These are phyloP conservation scores for Achaetomium macrosporum DNA, from an alignment of 2,329 filamentous ascomycete species.

Conservation along the genomic window DNA sequence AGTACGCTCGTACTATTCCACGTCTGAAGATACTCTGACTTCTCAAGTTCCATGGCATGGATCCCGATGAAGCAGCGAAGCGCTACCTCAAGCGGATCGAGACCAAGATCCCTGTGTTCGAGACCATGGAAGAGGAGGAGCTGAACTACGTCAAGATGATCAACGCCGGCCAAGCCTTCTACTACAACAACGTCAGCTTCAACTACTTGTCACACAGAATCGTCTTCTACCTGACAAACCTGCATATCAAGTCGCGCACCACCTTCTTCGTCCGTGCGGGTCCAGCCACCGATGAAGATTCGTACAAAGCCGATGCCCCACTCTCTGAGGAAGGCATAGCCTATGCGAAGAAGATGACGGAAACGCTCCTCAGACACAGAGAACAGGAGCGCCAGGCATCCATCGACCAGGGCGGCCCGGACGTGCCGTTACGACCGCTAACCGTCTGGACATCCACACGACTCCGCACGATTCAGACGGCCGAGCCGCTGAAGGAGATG, in stretches of 20 bases:
- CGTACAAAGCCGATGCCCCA: conserved; percentile 84
- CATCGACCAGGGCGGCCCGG: conserved; percentile 61
- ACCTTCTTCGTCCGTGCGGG: conserved; percentile 92
- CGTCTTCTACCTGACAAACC: conserved; percentile 94
- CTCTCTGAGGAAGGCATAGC: conserved; percentile 73
- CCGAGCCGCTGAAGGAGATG: conserved; percentile 68
- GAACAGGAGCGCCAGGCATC: conserved; percentile 70
- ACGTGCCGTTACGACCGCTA: conserved; percentile 68
- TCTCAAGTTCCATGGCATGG: conserved; percentile 77
- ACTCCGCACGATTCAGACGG: conserved; percentile 83
- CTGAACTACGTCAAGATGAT: conserved; percentile 99
- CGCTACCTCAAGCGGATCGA: conserved; percentile 88
- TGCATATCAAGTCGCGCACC: conserved; percentile 91
- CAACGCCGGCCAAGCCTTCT: conserved; percentile 86
- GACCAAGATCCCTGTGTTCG: conserved; percentile 88
- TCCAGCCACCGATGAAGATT: conserved; percentile 79
- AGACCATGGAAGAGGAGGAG: conserved; percentile 91
- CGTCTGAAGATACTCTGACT: conserved; percentile 8
- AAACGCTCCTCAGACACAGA: conserved; percentile 74
- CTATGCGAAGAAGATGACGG: conserved; percentile 81
- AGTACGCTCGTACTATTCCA: conserved; percentile 28
- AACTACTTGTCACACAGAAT: conserved; percentile 95
- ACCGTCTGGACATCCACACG: conserved; percentile 94
- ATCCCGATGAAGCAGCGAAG: conserved; percentile 83
- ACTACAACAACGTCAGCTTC: conserved; percentile 96